phyloP scores from a whole-genome alignment of 371 early-diverging fungal species.

The Entomophthora muscae region DNA sequence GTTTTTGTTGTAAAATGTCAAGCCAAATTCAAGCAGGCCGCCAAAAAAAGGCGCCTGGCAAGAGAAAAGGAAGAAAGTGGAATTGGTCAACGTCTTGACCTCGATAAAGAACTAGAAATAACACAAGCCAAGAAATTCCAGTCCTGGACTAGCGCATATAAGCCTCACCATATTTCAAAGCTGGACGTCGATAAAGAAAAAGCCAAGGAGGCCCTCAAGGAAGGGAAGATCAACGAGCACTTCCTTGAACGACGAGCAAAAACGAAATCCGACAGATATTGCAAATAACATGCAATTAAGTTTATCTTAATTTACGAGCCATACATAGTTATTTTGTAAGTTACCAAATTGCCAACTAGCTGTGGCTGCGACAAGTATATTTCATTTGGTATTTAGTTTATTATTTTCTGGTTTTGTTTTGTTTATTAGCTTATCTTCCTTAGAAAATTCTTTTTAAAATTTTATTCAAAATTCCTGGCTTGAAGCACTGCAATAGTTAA shows the following conservation, averaged over 20 bases:
- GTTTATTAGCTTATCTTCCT: too few relatives aligned
- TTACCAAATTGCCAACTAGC: too few relatives aligned
- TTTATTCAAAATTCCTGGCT: too few relatives aligned
- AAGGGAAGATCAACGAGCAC: slow-evolving; percentile 56
- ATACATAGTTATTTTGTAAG: too few relatives aligned
- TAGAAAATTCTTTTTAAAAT: too few relatives aligned
- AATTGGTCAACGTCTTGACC: not conserved
- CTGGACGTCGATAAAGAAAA: slow-evolving; percentile 20
- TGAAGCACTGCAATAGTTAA: too few relatives aligned
- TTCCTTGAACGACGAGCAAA: slow-evolving; percentile 63
- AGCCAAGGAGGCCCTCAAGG: slow-evolving; percentile 41
- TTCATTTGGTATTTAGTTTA: too few relatives aligned
- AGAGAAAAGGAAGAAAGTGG: not conserved
- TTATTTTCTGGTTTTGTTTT: too few relatives aligned
- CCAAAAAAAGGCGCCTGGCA: not conserved
- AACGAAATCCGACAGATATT: slow-evolving; percentile 66
- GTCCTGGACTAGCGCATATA: slow-evolving; percentile 41
- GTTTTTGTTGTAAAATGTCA: slow-evolving; percentile 51
- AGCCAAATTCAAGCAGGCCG: slow-evolving; percentile 23
- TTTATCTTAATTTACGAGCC: too few relatives aligned
- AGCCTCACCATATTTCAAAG: slow-evolving; percentile 19
- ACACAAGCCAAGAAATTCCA: not conserved
- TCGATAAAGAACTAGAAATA: not conserved
- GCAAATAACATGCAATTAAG: too few relatives aligned
- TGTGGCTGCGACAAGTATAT: too few relatives aligned